Evolutionary conservation across 1,284 basidiomycete species (phyloP).

Genomic region (Tetrapyrgos nigripes): DNA sequence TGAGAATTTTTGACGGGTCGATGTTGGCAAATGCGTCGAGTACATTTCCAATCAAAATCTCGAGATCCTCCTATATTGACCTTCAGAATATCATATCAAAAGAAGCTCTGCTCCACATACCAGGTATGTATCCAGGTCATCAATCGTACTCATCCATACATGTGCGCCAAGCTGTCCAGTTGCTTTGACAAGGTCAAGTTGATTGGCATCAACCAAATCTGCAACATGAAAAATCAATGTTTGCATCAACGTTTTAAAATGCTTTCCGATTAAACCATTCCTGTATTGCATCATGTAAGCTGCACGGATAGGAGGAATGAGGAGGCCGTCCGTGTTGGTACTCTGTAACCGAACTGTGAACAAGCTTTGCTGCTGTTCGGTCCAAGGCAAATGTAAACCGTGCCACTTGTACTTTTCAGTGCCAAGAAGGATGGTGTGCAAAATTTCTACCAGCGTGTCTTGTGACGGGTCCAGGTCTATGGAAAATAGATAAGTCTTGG

Average conservation of each 20-base stretch:
- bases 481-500: slow-evolving; percentile 3
- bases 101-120: slow-evolving; percentile 25
- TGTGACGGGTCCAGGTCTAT: slow-evolving; percentile 29
- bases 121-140: slow-evolving; percentile 37
- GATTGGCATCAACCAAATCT: slow-evolving; percentile 27
- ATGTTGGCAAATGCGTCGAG: slow-evolving; percentile 33
- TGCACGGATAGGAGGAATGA: slow-evolving; percentile 35
- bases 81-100: slow-evolving; percentile 19
- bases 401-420: slow-evolving; percentile 46
- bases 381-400: slow-evolving; percentile 27
- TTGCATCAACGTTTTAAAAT: slow-evolving; percentile 46
- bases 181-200: slow-evolving; percentile 29
- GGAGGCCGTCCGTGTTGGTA: slow-evolving; percentile 35
- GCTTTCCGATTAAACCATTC: slow-evolving; percentile 44
- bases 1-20: slow-evolving; percentile 38
- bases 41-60: slow-evolving; percentile 21
- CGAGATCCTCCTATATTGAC: slow-evolving; percentile 36
- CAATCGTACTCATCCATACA: slow-evolving; percentile 39
- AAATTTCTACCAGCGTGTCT: slow-evolving; percentile 45
- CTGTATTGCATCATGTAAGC: slow-evolving; percentile 44
- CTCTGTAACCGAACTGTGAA: slow-evolving; percentile 35
- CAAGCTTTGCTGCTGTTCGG: slow-evolving; percentile 16
- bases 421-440: slow-evolving; percentile 45
- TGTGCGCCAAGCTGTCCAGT: slow-evolving; percentile 34
- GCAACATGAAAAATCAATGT: slow-evolving; percentile 38